Base-by-base conservation (phyloP, 441 rosid species). In the Populus hybrid region DNA sequence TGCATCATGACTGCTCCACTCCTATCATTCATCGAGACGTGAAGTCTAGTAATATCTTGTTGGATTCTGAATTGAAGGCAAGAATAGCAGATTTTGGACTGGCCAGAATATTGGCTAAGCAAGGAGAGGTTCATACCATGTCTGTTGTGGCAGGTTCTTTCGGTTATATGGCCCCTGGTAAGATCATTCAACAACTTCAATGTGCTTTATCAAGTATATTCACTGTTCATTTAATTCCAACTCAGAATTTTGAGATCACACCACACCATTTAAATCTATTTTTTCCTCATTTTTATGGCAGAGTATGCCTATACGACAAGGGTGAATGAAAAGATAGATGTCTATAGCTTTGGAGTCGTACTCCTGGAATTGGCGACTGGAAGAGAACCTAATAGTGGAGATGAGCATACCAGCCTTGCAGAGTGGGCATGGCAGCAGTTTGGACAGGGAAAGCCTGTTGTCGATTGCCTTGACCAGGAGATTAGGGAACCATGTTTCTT, bases 121-220 rank as follows among this genome's bases (percentile, higher is more conserved):
- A 84, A 11, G 94, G 92, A 66, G 89, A 88, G 64, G 83, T 86
- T 67, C 91, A 87, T 76, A 88, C 95, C 10, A 84, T 95, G 92
- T 95, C 99, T 6, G 78, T 88, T 40, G 90, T 95, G 59, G 98
- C 97, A 6, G 99, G 99, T 69, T 91, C 99, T 3, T 89, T 88
- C 36, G 98, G 99, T 23, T 95, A 95, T 82, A 79, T 93, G 28
- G 98, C 98, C 63, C 99, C 99, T 42, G 99, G 99, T 95, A 85
- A 83, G 65, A 74, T 11, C 78, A 69, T 21, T 24, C 35, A 6
- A 16, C 61, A 24, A 18, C 65, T 50, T 61, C 33, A 26, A 24
- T 50, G 59, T 12, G 24, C 6, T 23, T 28, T 23, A 26, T 6
- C 59, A 38, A 38, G 29, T 71, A 40, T 40, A 24, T 9, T 45